Base-by-base conservation (phyloP, 208 protist genomes). In the Crithidia bombi region DNA sequence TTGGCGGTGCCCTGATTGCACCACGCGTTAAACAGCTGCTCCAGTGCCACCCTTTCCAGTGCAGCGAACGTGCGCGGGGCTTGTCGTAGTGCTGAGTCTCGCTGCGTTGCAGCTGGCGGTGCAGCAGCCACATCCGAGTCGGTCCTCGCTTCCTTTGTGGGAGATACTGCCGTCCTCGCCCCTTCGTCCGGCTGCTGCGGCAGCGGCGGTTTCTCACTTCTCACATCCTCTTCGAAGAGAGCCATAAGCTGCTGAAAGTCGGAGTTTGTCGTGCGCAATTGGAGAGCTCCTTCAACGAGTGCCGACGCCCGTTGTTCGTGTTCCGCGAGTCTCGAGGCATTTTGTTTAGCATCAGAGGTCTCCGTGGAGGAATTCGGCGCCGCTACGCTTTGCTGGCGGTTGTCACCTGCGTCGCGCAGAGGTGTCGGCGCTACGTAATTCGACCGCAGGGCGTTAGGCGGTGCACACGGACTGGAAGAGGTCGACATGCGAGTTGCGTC, bases 21-120 rank as follows among this genome's bases (percentile, higher is more conserved):
- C 80, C 82, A 88, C 50, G 77, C 58, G 32, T 81, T 76, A 61
- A 91, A 95, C 25, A 95, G 64, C 61, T 82, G 72, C 21, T 91
- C 78, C 54, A 95, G 67, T n/a, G 79, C 79, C 0, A 79, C 79
- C 33, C 86, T 67, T 61, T 93, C 82, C 46, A 90, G 63, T 5
- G 89, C 77, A 9, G 78, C 51, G 54, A 95, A 93, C 17, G 58
- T 92, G n/a, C 69, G 72, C 33, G 80, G 78, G 9, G 74, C 36
- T 25, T 3, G 39, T 10, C 36, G 32, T 25, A 23, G 35, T 35
- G 33, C 12, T 46, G 43, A 15, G 9, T 11, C 15, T 55, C 35
- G 52, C 21, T 51, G 52, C 52, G 4, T 57, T 35, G 62, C 38
- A 17, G 63, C 10, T 14, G 55, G 3, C 3, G 30, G 23, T 0